These are phyloP conservation scores for Chernovozyma sophiae-reginae DNA, from an alignment of 1,139 yeast genomes.

Conservation along the genomic window DNA sequence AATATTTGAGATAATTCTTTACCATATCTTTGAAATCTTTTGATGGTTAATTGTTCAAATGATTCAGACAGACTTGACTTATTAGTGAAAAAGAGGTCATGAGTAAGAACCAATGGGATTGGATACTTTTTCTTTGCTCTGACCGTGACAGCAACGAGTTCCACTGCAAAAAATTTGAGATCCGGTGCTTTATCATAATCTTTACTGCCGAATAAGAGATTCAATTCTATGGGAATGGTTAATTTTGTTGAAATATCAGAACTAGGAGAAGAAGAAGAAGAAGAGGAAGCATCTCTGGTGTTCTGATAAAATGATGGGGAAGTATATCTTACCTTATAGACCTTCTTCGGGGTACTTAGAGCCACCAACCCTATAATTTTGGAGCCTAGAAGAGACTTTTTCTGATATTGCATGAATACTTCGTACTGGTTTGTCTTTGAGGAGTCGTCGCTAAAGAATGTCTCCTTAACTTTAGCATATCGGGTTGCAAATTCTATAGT, in stretches of 20 bases:
- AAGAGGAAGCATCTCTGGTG: slow-evolving; percentile 7
- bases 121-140: slow-evolving; percentile 28
- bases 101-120: slow-evolving; percentile 34
- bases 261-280: slow-evolving; percentile 10
- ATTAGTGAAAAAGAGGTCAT: slow-evolving; percentile 35
- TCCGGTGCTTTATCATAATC: slow-evolving; percentile 23
- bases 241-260: too few relatives aligned
- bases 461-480: neutral
- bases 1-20: slow-evolving; percentile 25
- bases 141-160: slow-evolving; percentile 28
- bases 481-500: neutral
- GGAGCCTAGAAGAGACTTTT: slow-evolving; percentile 30
- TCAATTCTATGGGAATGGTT: slow-evolving; percentile 24
- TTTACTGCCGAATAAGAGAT: slow-evolving; percentile 20
- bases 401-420: slow-evolving; percentile 29
- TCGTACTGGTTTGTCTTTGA: slow-evolving; percentile 17
- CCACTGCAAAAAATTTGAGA: slow-evolving; percentile 26
- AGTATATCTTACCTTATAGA: slow-evolving; percentile 22
- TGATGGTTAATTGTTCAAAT: slow-evolving; percentile 29
- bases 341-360: slow-evolving; percentile 28
- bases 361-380: slow-evolving; percentile 32
- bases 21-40: slow-evolving; percentile 31
- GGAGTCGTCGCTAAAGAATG: neutral
- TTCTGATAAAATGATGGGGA: slow-evolving; percentile 13
- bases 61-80: slow-evolving; percentile 26